Conservation (phyloP, 345 rosid genomes). For the Aquilaria sinensis region DNA sequence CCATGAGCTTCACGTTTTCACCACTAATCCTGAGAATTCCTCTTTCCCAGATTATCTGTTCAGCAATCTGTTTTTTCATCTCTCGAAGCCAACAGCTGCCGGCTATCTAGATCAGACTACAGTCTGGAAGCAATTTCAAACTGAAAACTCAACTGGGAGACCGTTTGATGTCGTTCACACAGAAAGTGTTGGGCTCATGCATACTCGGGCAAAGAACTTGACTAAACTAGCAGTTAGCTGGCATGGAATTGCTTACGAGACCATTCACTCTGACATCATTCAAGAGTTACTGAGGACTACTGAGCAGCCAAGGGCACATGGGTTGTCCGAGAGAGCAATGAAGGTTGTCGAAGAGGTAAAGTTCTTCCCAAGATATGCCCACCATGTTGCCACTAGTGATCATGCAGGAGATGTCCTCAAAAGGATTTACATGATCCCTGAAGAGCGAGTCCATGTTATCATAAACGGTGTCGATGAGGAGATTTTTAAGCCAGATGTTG, state of each 20-base stretch:
- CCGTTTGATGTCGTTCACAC: slow-evolving; percentile 87
- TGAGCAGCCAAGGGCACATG: slow-evolving; percentile 43
- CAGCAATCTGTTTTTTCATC: slow-evolving; percentile 56
- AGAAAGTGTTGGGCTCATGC: slow-evolving; percentile 81
- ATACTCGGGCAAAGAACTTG: slow-evolving; percentile 65
- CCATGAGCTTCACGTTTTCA: slow-evolving; percentile 88
- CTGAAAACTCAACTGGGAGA: slow-evolving; percentile 57
- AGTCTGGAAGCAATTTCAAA: slow-evolving; percentile 63
- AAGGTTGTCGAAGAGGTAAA: slow-evolving; percentile 79
- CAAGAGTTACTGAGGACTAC: slow-evolving; percentile 65
- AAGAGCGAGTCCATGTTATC: slow-evolving; percentile 82
- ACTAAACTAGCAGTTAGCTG: slow-evolving; percentile 66
- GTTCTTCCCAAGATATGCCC: slow-evolving; percentile 75
- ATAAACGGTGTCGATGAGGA: slow-evolving; percentile 78
- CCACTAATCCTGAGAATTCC: slow-evolving; percentile 41
- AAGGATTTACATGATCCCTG: slow-evolving; percentile 91
- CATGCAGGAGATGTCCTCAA: slow-evolving; percentile 84
- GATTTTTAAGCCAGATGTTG: slow-evolving; percentile 54
- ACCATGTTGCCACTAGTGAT: slow-evolving; percentile 93
- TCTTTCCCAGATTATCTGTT: slow-evolving; percentile 46
- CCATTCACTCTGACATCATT: slow-evolving; percentile 82
- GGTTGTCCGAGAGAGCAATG: slow-evolving; percentile 46
- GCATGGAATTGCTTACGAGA: slow-evolving; percentile 94
- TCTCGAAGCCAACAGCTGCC: slow-evolving; percentile 61
- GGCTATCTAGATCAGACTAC: slow-evolving; percentile 74